phyloP scores from a whole-genome alignment of 2,329 filamentous ascomycete genomes.

The Paracorniculantispora psalliotae region DNA sequence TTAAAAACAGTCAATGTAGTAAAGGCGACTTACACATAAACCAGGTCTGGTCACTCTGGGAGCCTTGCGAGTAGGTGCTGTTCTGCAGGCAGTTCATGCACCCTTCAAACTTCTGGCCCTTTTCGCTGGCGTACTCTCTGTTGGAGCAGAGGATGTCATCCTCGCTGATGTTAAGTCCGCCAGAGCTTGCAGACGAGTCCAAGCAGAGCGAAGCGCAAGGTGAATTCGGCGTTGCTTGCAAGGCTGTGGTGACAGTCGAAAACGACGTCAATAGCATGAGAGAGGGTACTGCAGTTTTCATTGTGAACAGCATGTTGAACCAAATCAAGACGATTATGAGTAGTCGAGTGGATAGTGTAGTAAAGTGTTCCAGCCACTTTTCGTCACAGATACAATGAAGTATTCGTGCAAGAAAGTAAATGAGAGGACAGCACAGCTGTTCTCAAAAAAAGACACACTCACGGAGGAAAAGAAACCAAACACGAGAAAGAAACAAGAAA shows the following conservation, averaged over 20 bases:
- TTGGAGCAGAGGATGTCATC: constrained; percentile 46
- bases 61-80: constrained; percentile 42
- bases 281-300: neutral
- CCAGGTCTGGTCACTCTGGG: constrained; percentile 51
- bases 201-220: constrained; percentile 49
- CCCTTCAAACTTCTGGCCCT: constrained; percentile 42
- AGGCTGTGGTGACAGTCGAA: constrained; percentile 25
- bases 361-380: constrained; percentile 12
- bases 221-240: constrained; percentile 50
- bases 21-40: constrained; percentile 45
- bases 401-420: neutral
- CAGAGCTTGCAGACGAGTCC: constrained; percentile 36
- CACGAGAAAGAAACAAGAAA: neutral
- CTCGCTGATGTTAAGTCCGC: constrained; percentile 39
- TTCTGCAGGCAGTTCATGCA: constrained; percentile 51
- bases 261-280: constrained; percentile 8
- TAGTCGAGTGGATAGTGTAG: neutral
- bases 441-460: neutral
- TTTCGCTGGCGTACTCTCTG: constrained; percentile 33
- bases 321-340: neutral
- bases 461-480: neutral
- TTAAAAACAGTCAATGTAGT: neutral
- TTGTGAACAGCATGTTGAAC: neutral
- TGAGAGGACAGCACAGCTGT: neutral
- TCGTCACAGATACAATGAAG: neutral